These are phyloP conservation scores for Botryotinia globosa DNA, from an alignment of 2,329 filamentous ascomycete species.

Conservation along the genomic window DNA sequence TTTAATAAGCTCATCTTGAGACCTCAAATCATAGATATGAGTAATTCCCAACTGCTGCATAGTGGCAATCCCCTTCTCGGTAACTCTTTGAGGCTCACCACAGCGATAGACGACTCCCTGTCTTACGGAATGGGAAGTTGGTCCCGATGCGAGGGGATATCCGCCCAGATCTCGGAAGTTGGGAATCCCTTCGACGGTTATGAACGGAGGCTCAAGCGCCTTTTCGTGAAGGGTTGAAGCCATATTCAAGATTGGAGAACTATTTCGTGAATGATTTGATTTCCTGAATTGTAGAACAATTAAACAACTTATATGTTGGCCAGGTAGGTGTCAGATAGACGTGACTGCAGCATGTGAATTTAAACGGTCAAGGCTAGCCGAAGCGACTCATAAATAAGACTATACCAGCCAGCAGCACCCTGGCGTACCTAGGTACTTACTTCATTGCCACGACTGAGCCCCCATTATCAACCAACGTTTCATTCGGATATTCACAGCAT, in stretches of 20 bases:
- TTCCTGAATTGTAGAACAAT: neutral
- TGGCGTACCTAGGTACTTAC: no score
- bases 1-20: conserved; percentile 54
- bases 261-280: neutral
- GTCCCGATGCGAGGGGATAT: conserved; percentile 45
- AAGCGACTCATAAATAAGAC: neutral
- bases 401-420: neutral
- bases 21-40: conserved; percentile 67
- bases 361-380: neutral
- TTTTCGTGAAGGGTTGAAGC: neutral
- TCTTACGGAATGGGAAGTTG: conserved; percentile 45
- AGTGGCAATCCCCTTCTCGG: conserved; percentile 49
- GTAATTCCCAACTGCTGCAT: conserved; percentile 58
- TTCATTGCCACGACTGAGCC: conserved; percentile 5
- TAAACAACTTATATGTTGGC: neutral
- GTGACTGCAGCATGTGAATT: neutral
- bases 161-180: conserved; percentile 70
- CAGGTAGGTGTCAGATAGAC: neutral
- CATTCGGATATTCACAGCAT: neutral
- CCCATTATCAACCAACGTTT: neutral
- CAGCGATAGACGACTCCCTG: conserved; percentile 61
- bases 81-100: conserved; percentile 61
- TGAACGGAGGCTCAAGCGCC: conserved; percentile 46
- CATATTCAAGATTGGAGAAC: conserved; percentile 23
- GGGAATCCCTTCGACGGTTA: conserved; percentile 54